Evolutionary conservation across 768 basidiomycete genomes (phyloP).

Genomic region (Rhodotorula diobovata): DNA sequence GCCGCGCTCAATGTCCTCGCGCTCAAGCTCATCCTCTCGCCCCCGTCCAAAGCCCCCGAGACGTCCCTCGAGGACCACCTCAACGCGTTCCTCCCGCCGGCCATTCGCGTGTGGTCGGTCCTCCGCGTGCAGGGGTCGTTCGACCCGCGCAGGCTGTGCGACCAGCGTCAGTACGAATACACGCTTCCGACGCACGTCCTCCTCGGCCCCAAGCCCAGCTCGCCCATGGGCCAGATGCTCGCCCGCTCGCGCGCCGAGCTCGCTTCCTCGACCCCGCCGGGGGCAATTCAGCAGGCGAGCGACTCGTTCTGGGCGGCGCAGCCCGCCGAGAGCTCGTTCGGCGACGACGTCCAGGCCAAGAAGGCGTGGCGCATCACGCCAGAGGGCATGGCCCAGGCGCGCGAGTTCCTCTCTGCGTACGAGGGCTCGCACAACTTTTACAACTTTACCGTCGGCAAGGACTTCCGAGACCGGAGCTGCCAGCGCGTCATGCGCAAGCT

Average conservation of each 20-base stretch:
- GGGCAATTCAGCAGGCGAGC: constrained; percentile 26
- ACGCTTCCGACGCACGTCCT: constrained; percentile 90
- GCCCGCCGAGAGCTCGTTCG: constrained; percentile 19
- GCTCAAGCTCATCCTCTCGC: constrained; percentile 43
- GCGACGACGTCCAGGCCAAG: constrained; percentile 32
- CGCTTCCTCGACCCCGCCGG: neutral
- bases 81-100: constrained; percentile 82
- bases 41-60: constrained; percentile 61
- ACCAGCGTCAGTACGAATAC: constrained; percentile 96
- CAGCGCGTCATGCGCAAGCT: constrained; percentile 83
- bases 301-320: constrained; percentile 40
- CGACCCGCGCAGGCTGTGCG: constrained; percentile 60
- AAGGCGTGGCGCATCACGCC: constrained; percentile 61
- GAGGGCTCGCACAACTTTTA: constrained; percentile 94
- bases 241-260: constrained; percentile 1
- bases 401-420: constrained; percentile 60
- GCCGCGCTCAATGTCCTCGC: constrained; percentile 92
- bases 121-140: constrained; percentile 55
- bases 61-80: constrained; percentile 65
- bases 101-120: constrained; percentile 89
- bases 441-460: constrained; percentile 88
- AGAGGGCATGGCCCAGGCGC: constrained; percentile 58
- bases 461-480: constrained; percentile 74
- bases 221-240: constrained; percentile 53
- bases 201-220: constrained; percentile 77